phyloP scores from a whole-genome alignment of 371 early-diverging fungal genomes.

The Mortierella sp. region DNA sequence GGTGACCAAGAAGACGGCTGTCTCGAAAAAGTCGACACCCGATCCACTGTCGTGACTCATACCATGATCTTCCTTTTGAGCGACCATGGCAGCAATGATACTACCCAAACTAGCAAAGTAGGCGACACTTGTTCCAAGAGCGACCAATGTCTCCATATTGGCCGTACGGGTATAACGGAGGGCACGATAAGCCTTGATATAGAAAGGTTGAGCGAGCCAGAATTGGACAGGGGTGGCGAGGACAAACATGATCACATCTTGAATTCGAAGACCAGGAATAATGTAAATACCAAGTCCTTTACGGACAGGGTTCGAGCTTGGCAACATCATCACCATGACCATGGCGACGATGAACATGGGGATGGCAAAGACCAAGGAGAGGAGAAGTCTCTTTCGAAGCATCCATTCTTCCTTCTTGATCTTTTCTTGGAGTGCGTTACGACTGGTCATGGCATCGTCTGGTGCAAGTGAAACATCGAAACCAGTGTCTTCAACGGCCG shows the following conservation, averaged over 20 bases:
- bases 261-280: conserved; percentile 58
- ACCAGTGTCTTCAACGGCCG: conserved; percentile 69
- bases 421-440: conserved; percentile 58
- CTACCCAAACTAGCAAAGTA: conserved; percentile 67
- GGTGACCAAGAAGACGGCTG: conserved; percentile 71
- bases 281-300: conserved; percentile 52
- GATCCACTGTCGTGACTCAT: conserved; percentile 11
- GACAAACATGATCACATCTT: conserved; percentile 60
- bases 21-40: conserved; percentile 68
- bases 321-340: conserved; percentile 71
- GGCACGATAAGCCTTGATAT: conserved; percentile 63
- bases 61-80: not conserved
- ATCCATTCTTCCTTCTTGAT: conserved; percentile 59
- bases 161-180: conserved; percentile 67
- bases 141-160: conserved; percentile 77
- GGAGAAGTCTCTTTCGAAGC: conserved; percentile 57
- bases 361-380: conserved; percentile 67
- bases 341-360: conserved; percentile 70
- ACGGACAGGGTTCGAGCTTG: conserved; percentile 54
- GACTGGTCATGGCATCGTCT: conserved; percentile 47
- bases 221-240: conserved; percentile 70
- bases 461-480: conserved; percentile 64
- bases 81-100: conserved; percentile 64
- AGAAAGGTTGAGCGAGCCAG: conserved; percentile 66
- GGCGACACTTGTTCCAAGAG: conserved; percentile 75